Conservation (phyloP, 179 eudicot genomes). For the Drosera spatulata region DNA sequence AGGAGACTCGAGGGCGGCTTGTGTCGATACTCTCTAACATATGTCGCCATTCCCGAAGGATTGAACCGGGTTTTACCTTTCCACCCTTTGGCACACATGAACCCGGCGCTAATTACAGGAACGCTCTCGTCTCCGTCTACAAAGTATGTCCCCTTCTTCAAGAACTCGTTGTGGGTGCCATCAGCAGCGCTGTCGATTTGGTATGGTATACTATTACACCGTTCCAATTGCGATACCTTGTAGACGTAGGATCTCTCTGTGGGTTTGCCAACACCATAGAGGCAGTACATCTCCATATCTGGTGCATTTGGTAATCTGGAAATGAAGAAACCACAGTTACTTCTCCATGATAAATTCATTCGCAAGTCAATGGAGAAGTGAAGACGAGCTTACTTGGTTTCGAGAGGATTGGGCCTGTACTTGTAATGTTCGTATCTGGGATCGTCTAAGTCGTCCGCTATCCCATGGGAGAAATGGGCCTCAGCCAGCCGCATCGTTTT, state of each 20-base stretch:
- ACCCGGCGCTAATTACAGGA: conserved; percentile 50
- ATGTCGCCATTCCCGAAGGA: conserved; percentile 45
- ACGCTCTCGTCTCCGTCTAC: conserved; percentile 55
- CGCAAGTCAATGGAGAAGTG: background rate
- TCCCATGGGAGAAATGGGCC: conserved; percentile 50
- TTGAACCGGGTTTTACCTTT: conserved; percentile 49
- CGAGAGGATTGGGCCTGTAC: conserved; percentile 63
- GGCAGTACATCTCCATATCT: conserved; percentile 45
- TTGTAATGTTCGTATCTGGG: conserved; percentile 44
- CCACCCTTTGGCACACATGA: conserved; percentile 64
- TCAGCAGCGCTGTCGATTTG: conserved; percentile 47
- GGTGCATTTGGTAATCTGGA: conserved; percentile 57
- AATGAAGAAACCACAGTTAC: no score
- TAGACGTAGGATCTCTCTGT: conserved; percentile 58
- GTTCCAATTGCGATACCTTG: conserved; percentile 33
- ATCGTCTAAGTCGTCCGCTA: conserved; percentile 40
- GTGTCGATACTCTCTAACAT: conserved; percentile 40
- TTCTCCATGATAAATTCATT: no score
- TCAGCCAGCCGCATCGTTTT: conserved; percentile 52
- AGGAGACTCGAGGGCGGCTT: conserved; percentile 43
- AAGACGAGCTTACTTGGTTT: conserved; percentile 30
- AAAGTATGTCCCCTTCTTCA: conserved; percentile 38
- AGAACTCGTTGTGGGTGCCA: conserved; percentile 26
- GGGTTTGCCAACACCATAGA: conserved; percentile 52
- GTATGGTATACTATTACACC: conserved; percentile 41